Base-by-base conservation (phyloP, 768 basidiomycete species). In the Tulasnella sp. region DNA sequence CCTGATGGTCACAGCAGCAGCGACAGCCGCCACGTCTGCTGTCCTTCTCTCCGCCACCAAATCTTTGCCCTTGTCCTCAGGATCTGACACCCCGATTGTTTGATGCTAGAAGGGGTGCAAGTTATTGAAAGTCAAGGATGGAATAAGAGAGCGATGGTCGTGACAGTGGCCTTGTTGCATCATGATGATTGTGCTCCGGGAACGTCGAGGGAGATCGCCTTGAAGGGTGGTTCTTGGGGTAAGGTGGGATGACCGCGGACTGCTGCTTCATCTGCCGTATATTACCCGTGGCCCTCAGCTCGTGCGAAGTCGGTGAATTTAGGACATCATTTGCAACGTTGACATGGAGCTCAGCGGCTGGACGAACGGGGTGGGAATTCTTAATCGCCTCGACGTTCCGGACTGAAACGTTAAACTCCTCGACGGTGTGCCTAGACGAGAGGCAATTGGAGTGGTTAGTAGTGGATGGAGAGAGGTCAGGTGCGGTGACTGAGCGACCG, bases 311-410 rank as follows among this genome's bases (percentile, higher is more conserved):
- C 44, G 67, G 67, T 12, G 39, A 41, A 44, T 69, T 52, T 2
- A 40, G 26, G 17, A 29, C 44, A 2, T 35, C 67, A 26, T 69
- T n/a, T 0, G 37, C 67, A 0, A 69, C 40, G 40, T 69, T 39
- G 40, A 69, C 37, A 34, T 69, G 67, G 22, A 69, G 67, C 67
- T 42, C 29, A 35, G 67, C 39, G 67, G 67, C 67, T 34, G 32
- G 64, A 34, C 67, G 67, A 41, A 69, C 67, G 67, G 32, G 22
- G 37, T 40, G 22, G 39, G 67, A 69, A 39, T 35, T n/a, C 32
- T 44, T 69, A 34, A 69, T 41, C 14, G 40, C 40, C 19, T 42
- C 40, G 41, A 41, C 35, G 11, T 35, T 35, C 14, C 67, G 17
- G 19, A 39, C 26, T 22, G 39, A 26, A 34, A 65, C 22, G 35